Evolutionary conservation across 108 stramenopile genomes (phyloP).

Genomic region (Skeletonema marinoi): DNA sequence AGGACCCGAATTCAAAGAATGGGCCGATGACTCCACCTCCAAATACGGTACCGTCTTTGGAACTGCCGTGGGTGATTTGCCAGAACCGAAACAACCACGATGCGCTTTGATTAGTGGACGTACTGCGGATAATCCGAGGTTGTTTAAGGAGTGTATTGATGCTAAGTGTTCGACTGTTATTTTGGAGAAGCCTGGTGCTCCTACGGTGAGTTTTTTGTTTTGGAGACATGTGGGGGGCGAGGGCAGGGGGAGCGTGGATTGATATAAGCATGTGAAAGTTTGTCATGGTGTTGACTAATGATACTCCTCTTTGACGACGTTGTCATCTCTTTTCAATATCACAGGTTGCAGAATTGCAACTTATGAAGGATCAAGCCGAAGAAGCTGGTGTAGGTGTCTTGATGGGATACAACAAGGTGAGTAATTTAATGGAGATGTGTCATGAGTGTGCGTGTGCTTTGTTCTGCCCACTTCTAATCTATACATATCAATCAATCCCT

Average conservation of each 20-base stretch:
- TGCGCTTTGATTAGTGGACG: constrained; percentile 86
- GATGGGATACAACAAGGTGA: constrained; percentile 92
- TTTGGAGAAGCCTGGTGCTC: constrained; percentile 93
- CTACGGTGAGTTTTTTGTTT: constrained; percentile 59
- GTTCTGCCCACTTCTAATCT: no score
- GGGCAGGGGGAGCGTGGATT: no score
- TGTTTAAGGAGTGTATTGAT: constrained; percentile 81
- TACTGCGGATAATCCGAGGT: constrained; percentile 87
- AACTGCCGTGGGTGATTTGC: constrained; percentile 62
- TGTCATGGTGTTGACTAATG: no score
- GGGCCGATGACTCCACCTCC: constrained; percentile 56
- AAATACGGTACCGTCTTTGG: constrained; percentile 71
- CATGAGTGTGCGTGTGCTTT: no score
- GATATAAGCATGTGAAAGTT: no score
- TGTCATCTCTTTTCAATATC: no score
- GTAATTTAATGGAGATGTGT: background rate
- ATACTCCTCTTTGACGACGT: no score
- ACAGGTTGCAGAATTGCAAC: constrained; percentile 52
- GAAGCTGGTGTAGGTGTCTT: constrained; percentile 80
- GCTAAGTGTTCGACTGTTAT: constrained; percentile 75
- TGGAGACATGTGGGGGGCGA: no score
- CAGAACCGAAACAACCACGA: constrained; percentile 74
- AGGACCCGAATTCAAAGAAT: constrained; percentile 77
- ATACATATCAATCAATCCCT: no score
- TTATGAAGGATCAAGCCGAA: constrained; percentile 75